Evolutionary conservation across 495 filamentous ascomycete genomes (phyloP), one percentile per base, ranked within the genome.

Genomic region (Lasiosphaeria hispida): DNA sequence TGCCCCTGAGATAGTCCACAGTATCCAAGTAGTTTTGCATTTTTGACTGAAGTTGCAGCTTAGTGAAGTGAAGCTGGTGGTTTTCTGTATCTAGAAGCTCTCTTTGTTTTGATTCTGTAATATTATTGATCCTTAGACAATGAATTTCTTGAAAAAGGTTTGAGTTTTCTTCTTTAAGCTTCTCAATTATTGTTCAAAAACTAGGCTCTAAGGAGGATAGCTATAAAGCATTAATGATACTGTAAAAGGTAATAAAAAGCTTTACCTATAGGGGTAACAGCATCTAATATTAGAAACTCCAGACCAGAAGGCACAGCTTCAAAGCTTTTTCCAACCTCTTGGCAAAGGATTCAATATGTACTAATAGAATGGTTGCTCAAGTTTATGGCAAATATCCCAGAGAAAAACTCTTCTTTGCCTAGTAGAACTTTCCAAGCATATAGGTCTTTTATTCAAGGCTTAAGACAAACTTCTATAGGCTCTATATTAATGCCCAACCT

Each of bases 321-420:
- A 13, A 49, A 49, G 13, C 2, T 49, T 49, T 49, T 49, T 49
- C 45, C 14, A 49, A 49, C 45, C 45, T 49, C 19, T 49, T 10
- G 10, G 14, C 14, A 49, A 4, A 49, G 14, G 10, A 34, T 30
- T 34, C 45, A 10, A 10, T 49, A 49, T 11, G 19, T 49, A 15
- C 19, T 49, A 34, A 34, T 49, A 49, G 45, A 49, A 49, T 49
- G 14, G 7, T 18, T 35, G 11, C 45, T 49, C 34, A 49, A 18
- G 10, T 49, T 49, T 11, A 4, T 49, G 13, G 45, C 45, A 35
- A 49, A 49, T 49, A 49, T 35, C 45, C 14, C 2, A 49, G 45
- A 49, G 19, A 49, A 49, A 35, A 49, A 49, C 19, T 49, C 45
- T 23, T 49, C 19, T 49, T 49, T 49, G 13, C 45, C 19, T 49